Conservation (phyloP, 345 rosid species). For the Citrus sp. region DNA sequence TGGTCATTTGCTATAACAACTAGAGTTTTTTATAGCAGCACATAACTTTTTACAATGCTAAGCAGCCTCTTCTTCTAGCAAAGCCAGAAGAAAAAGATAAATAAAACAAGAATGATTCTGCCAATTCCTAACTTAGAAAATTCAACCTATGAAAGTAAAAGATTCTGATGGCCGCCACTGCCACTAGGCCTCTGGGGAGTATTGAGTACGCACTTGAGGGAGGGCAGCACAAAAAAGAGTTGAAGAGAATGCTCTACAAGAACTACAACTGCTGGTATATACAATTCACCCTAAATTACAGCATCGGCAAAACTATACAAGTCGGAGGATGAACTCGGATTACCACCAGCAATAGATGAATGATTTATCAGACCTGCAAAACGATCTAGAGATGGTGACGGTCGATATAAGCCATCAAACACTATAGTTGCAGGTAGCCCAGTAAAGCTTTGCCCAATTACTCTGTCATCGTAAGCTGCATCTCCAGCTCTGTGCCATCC, state of each 20-base stretch:
- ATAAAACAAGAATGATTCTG: background rate
- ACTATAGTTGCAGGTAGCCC: constrained; percentile 27
- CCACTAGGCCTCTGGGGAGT: background rate
- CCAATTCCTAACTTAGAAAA: background rate
- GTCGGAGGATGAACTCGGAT: constrained; percentile 24
- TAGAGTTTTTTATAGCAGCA: background rate
- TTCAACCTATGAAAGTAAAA: background rate
- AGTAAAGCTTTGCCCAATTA: constrained; percentile 23
- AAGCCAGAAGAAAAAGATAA: background rate
- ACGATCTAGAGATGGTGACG: constrained; percentile 40
- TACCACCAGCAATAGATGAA: constrained; percentile 16
- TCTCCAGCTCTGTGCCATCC: constrained; percentile 28
- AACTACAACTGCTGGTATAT: constrained; percentile 12
- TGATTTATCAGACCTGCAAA: constrained; percentile 40
- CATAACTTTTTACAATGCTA: background rate
- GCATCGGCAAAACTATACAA: constrained; percentile 42
- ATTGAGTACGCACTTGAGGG: background rate
- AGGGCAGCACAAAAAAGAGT: background rate
- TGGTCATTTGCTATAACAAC: background rate
- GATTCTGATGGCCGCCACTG: background rate
- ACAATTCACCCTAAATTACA: constrained; percentile 14
- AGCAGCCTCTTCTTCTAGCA: background rate
- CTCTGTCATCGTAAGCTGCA: constrained; percentile 17
- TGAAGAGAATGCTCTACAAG: background rate
- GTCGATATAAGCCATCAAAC: constrained; percentile 25